phyloP scores from a whole-genome alignment of 1,284 basidiomycete genomes.

The Trametes sp. region DNA sequence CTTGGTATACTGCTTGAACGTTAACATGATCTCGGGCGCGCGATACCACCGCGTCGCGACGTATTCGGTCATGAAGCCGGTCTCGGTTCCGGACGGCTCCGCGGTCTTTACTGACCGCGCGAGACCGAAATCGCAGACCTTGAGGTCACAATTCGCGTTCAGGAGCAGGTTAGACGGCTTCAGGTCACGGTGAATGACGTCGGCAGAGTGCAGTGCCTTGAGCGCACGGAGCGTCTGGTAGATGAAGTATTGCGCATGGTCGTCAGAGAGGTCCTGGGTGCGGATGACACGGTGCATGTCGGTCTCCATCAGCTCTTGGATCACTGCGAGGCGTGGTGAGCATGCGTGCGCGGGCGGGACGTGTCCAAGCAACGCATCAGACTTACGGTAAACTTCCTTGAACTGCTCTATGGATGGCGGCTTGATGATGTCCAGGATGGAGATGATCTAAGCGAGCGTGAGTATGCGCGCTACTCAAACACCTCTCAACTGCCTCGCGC shows the following conservation, averaged over 20 bases:
- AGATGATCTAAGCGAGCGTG: constrained; percentile 76
- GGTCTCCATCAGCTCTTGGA: constrained; percentile 92
- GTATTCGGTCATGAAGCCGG: constrained; percentile 95
- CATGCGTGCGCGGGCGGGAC: neutral
- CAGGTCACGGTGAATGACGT: too few relatives aligned
- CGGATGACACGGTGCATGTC: constrained; percentile 90
- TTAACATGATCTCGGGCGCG: constrained; percentile 96
- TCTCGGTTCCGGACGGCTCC: constrained; percentile 84
- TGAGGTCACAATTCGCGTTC: constrained; percentile 52
- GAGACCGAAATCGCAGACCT: constrained; percentile 73
- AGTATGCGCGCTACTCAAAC: constrained; percentile 5
- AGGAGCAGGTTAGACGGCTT: too few relatives aligned
- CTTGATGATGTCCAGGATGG: constrained; percentile 94
- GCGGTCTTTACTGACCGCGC: constrained; percentile 89
- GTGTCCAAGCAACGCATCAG: constrained; percentile 16
- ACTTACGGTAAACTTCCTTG: constrained; percentile 90
- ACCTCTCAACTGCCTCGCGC: too few relatives aligned
- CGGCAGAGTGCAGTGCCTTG: too few relatives aligned
- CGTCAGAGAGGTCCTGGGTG: constrained; percentile 85
- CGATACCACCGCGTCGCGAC: constrained; percentile 95
- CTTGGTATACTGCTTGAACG: constrained; percentile 96
- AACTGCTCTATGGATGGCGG: constrained; percentile 89
- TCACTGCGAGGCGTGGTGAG: constrained; percentile 39
- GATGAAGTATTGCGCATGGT: constrained; percentile 95
- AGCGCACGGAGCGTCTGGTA: constrained; percentile 55